Evolutionary conservation across 2,329 filamentous ascomycete species (phyloP).

Genomic region (Colletotrichum horii): DNA sequence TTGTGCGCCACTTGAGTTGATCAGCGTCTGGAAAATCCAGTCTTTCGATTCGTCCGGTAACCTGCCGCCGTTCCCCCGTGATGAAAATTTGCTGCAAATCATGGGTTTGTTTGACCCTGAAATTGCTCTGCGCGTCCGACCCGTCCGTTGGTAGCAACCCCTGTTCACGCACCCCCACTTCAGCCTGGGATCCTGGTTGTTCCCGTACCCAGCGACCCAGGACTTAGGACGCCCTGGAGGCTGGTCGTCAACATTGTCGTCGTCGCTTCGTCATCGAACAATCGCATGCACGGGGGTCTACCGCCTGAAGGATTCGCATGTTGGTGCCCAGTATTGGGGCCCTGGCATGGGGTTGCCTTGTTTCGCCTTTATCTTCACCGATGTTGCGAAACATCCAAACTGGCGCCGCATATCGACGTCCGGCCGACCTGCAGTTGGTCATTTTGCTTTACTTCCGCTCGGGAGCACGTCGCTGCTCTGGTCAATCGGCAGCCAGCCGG

Average conservation of each 20-base stretch:
- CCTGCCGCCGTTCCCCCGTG: background rate
- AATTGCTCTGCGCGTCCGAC: conserved; percentile 15
- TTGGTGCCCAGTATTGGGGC: conserved; percentile 7
- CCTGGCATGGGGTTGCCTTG: background rate
- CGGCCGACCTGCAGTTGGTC: background rate
- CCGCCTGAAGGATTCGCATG: background rate
- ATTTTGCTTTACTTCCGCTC: background rate
- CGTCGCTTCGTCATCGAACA: conserved; percentile 3
- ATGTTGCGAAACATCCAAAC: background rate
- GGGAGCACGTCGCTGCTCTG: background rate
- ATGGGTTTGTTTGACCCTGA: conserved; percentile 17
- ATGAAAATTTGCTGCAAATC: conserved; percentile 15
- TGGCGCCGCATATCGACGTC: background rate
- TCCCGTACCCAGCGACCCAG: conserved; percentile 17
- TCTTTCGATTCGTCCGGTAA: conserved; percentile 13
- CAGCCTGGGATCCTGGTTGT: conserved; percentile 1
- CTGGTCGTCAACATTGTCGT: background rate
- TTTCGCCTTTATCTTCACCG: background rate
- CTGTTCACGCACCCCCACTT: conserved; percentile 6
- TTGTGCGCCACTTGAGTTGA: background rate
- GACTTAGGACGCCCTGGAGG: background rate
- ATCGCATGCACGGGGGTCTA: background rate
- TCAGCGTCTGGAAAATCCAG: conserved; percentile 10
- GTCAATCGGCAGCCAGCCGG: conserved; percentile 1
- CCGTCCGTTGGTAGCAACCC: conserved; percentile 9